Evolutionary conservation across 768 basidiomycete species (phyloP).

Genomic region (Auricularia cornea): DNA sequence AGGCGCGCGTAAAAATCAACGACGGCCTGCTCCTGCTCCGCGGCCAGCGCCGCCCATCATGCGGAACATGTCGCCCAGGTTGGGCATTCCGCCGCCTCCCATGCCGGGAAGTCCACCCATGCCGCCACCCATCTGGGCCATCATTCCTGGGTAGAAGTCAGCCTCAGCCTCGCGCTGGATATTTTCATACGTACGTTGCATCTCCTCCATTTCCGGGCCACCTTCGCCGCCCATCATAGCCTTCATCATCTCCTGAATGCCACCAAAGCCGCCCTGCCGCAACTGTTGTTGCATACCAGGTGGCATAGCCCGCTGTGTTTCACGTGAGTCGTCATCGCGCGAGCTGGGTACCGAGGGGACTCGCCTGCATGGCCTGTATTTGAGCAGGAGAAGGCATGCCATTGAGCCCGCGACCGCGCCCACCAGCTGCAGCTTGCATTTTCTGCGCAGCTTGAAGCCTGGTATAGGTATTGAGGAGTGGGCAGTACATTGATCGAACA

Average conservation of each 20-base stretch:
- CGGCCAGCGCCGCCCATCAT: conserved; percentile 12
- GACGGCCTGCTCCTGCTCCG: neutral
- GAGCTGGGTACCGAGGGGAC: no score
- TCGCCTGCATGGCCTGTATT: conserved; percentile 80
- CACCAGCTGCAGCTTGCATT: conserved; percentile 80
- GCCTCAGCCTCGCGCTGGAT: conserved; percentile 8
- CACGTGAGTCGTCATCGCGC: no score
- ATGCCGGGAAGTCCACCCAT: conserved; percentile 42
- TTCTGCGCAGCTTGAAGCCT: conserved; percentile 81
- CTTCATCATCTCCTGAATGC: conserved; percentile 97
- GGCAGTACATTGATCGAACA: conserved; percentile 25
- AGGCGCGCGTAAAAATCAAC: neutral
- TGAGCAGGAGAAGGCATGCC: conserved; percentile 91
- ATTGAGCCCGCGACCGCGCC: conserved; percentile 76
- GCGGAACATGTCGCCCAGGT: conserved; percentile 17
- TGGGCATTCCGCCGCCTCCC: conserved; percentile 38
- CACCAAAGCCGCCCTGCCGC: conserved; percentile 86
- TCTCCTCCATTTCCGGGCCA: conserved; percentile 86
- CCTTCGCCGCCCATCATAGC: conserved; percentile 95
- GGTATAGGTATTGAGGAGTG: conserved; percentile 23
- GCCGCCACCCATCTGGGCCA: conserved; percentile 66
- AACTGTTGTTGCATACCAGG: conserved; percentile 94
- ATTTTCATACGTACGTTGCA: conserved; percentile 74
- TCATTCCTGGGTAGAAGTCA: conserved; percentile 55
- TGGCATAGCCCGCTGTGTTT: conserved; percentile 89